Percentiles rank a stretch among this genome's conserved stretches.
Evolutionary conservation across 192 early-diverging fungal genomes (phyloP).

Genomic region (Tieghemiomyces parasiticus): DNA sequence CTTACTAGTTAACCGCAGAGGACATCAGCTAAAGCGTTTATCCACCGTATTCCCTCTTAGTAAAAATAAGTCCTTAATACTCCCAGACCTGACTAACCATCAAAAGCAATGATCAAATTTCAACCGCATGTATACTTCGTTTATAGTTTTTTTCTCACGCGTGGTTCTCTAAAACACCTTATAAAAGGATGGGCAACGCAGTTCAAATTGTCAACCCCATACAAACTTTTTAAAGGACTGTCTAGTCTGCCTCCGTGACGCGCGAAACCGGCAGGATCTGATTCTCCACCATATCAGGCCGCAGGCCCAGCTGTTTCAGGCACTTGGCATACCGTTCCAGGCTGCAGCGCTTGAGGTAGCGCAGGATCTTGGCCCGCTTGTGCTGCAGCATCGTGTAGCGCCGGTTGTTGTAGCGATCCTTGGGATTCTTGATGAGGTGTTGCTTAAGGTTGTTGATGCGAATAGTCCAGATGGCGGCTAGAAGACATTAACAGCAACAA

Average conservation of each 20-base stretch:
- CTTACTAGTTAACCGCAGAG: too few relatives aligned
- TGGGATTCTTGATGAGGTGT: constrained; percentile 62
- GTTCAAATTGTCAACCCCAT: too few relatives aligned
- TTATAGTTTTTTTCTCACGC: too few relatives aligned
- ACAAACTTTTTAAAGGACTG: too few relatives aligned
- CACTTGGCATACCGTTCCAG: constrained; percentile 51
- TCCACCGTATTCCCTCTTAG: too few relatives aligned
- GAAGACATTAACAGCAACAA: constrained; percentile 10
- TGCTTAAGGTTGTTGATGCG: constrained; percentile 73
- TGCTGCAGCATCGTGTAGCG: constrained; percentile 62
- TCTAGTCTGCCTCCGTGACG: background rate
- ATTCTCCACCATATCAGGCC: constrained; percentile 36
- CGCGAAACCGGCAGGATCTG: constrained; percentile 28
- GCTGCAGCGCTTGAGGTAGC: constrained; percentile 68
- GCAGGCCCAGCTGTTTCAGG: constrained; percentile 52
- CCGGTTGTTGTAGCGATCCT: constrained; percentile 85
- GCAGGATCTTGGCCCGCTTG: constrained; percentile 69
- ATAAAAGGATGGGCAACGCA: too few relatives aligned
- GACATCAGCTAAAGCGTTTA: too few relatives aligned
- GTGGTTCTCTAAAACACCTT: too few relatives aligned
- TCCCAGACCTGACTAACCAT: too few relatives aligned
- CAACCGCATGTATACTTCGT: too few relatives aligned
- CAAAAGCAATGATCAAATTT: too few relatives aligned
- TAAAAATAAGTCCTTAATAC: too few relatives aligned
- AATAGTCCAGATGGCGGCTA: constrained; percentile 82